Evolutionary conservation across 2,329 filamentous ascomycete genomes (phyloP).

Genomic region (Penicillium palitans): DNA sequence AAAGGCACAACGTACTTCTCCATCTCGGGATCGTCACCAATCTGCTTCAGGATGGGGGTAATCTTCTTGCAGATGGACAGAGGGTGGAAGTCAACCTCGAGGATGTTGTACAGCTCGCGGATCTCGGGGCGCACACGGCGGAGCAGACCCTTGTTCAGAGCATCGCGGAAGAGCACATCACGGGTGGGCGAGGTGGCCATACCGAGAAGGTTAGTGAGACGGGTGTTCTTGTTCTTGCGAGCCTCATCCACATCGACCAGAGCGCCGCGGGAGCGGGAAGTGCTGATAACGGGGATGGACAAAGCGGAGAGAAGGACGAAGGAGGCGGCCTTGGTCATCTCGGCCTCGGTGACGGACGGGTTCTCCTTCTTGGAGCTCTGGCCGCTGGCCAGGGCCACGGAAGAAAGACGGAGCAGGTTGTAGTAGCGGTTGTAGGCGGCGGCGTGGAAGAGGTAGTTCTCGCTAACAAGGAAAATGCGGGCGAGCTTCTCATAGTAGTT

Average conservation of each 20-base stretch:
- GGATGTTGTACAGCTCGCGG: conserved; percentile 94
- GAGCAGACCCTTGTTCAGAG: conserved; percentile 88
- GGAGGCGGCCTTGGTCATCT: conserved; percentile 90
- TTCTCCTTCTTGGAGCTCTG: conserved; percentile 94
- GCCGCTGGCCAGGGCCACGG: conserved; percentile 76
- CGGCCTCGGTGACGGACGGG: conserved; percentile 81
- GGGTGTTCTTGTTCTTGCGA: conserved; percentile 97
- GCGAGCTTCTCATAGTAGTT: conserved; percentile 99
- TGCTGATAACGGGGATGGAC: conserved; percentile 99
- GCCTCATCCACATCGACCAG: conserved; percentile 96
- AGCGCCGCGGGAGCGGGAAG: conserved; percentile 89
- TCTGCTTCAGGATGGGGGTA: conserved; percentile 89
- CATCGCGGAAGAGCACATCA: conserved; percentile 90
- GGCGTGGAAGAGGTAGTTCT: conserved; percentile 99
- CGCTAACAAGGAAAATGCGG: conserved; percentile 95
- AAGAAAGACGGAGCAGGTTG: conserved; percentile 89
- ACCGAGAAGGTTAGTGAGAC: conserved; percentile 90
- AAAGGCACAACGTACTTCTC: conserved; percentile 93
- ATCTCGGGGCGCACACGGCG: conserved; percentile 94
- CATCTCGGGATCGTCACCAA: conserved; percentile 92
- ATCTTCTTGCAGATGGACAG: conserved; percentile 99
- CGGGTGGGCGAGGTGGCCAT: conserved; percentile 89
- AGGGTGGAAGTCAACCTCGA: conserved; percentile 98
- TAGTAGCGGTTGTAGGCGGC: conserved; percentile 98
- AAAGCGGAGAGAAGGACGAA: conserved; percentile 94